phyloP scores from a whole-genome alignment of 2,329 filamentous ascomycete genomes.

The Epichloe sp. region DNA sequence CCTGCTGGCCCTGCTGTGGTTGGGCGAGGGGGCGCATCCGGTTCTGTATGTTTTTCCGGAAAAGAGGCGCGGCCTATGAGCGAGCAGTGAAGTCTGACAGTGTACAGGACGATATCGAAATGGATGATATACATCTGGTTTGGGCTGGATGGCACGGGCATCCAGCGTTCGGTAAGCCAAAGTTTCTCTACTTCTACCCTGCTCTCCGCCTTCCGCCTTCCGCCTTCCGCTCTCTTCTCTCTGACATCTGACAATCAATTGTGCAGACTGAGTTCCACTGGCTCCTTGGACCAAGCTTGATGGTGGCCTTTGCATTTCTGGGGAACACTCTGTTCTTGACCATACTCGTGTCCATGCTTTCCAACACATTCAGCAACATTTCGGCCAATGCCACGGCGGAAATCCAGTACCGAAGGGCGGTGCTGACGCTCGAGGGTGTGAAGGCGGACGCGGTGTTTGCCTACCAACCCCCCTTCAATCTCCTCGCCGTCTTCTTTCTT shows the following conservation, averaged over 20 bases:
- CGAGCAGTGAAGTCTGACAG: neutral
- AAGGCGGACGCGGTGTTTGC: constrained; percentile 75
- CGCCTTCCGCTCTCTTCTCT: neutral
- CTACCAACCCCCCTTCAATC: constrained; percentile 73
- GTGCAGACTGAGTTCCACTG: constrained; percentile 56
- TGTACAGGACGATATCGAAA: constrained; percentile 54
- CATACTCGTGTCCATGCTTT: constrained; percentile 75
- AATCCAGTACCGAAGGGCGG: constrained; percentile 68
- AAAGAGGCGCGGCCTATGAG: neutral
- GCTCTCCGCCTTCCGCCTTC: too few relatives aligned
- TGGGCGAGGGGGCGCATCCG: constrained; percentile 48
- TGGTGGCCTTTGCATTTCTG: constrained; percentile 74
- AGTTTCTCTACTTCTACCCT: neutral
- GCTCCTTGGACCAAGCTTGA: constrained; percentile 64
- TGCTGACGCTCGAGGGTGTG: constrained; percentile 69
- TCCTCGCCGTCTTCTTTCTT: constrained; percentile 60
- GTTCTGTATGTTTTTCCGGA: constrained; percentile 32
- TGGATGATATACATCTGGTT: constrained; percentile 97
- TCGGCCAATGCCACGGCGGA: constrained; percentile 67
- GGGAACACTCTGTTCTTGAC: constrained; percentile 84
- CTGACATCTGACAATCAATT: neutral
- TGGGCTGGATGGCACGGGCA: constrained; percentile 61
- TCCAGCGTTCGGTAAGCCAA: constrained; percentile 37
- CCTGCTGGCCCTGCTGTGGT: constrained; percentile 65
- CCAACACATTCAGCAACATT: constrained; percentile 71